Base-by-base conservation (phyloP, 139 green algal genomes). In the Coccomyxa sp. region DNA sequence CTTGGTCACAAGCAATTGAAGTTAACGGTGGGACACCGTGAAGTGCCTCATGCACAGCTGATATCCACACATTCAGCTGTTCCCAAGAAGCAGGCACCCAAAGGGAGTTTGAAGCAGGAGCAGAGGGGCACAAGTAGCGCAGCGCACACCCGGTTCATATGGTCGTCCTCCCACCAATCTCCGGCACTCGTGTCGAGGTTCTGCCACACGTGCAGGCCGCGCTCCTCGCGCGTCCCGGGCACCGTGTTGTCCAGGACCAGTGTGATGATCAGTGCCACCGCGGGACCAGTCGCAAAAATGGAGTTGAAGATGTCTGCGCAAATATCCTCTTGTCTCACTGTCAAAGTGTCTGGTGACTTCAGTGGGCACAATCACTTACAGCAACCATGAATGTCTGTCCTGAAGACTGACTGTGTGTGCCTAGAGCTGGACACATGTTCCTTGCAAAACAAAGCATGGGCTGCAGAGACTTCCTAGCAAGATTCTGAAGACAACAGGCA, bases 161-260 rank as follows among this genome's bases (percentile, higher is more conserved):
- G 23, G 0, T 85, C 77, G 28, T 90, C 85, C 25, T 90, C 81
- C 85, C 87, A 91, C 88, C 88, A 91, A 10, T 77, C n/a, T 3
- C 27, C 21, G 25, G 13, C 66, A 3, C 58, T 58, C 0, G 58
- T 82, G 66, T 28, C 58, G 16, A 76, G 15, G 57, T 76, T 79
- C 18, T 23, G 51, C 86, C 85, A 88, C 25, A 75, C 79, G 31
- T 86, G 82, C 81, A 91, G 80, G 15, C 88, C 88, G 21, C 88
- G 58, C 85, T 91, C 83, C 85, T 91, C 83, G 58, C 77, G 67
- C 21, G 71, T 85, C 23, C 76, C 85, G 0, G 87, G 84, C 23
- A 94, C 86, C 13, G 87, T 91, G 83, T 92, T 92, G 85, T 94
- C 92, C 58, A 95, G 83, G n/a, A 95, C 74, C 79, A 94, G 80